Base-by-base conservation (phyloP, 1,139 yeast genomes). In the Saccharomyces hybrid region DNA sequence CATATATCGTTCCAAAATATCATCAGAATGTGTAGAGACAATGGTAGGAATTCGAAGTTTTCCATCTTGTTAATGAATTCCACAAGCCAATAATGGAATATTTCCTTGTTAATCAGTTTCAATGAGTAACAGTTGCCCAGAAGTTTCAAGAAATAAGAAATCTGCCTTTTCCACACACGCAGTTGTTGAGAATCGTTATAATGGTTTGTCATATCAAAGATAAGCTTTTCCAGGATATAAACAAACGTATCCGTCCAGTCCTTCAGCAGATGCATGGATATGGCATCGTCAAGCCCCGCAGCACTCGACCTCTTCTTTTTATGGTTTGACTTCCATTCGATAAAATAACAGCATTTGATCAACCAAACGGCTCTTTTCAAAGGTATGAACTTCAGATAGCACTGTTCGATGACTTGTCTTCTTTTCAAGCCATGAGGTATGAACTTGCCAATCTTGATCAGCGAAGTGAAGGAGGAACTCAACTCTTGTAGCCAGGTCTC, bases 391-490 rank as follows among this genome's bases (percentile, higher is more conserved):
- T 84, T 83, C 42, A 73, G 65, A 58, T 86, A 78, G 60, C 95
- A 77, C 55, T 84, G 86, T 58, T 90, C 96, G 3, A 91, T 69
- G 44, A 91, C 73, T 1, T 79, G 76, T 61, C 83, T 81, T 66
- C 88, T 86, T 59, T 91, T 76, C 26, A 91, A 80, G 0, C 97
- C 97, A 67, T 91, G 96, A 0, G 99, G 98, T n/a, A 91, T 80
- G 34, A 90, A 87, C 53, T 85, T 78, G 1, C 95, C 80, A 2
- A 91, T 77, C 55, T 80, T 81, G 52, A 79, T 74, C 50, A 91
- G 71, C 0, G 96, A 88, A 0, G 85, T 76, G 16, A 74, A 70
- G 0, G 85, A 80, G 54, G 86, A 78, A 1, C 95, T 88, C 53
- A 91, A 74, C 64, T 89, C 96, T 53, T 79, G 78, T 50, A 91